Base-by-base conservation (phyloP, 164 flowering plant genomes). In the Tetrastigma voinierianum region DNA sequence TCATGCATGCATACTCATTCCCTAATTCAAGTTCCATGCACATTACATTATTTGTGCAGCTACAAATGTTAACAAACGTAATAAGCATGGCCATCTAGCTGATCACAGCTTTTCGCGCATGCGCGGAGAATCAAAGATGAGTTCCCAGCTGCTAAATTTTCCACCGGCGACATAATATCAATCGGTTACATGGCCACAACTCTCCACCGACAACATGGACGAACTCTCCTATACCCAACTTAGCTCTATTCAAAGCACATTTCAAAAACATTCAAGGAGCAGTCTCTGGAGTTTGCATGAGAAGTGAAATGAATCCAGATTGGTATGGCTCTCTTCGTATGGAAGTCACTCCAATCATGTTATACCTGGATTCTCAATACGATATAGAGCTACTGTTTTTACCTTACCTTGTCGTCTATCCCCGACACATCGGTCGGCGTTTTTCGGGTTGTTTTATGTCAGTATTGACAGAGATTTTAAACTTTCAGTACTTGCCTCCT, bases 81-180 rank as follows among this genome's bases (percentile, higher is more conserved):
- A 79, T 83, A 53, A 71, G 72, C 75, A 73, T 80, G 79, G 90
- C 88, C 10, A 64, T 75, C 57, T 57, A 24, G 32, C 32, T 4
- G 32, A 24, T 24, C 32, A 24, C 32, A 24, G 32, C 32, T 24
- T n/a, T n/a, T n/a, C n/a, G n/a, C n/a, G 83, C 84, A 9, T 86
- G 77, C n/a, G 85, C 75, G 0, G 93, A 45, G 85, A 86, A 67
- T 82, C 93, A 13, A 79, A 67, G 80, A 79, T 20, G 81, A 83
- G 45, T 62, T 67, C 7, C 51, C 76, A 0, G 81, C 77, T 0
- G 85, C 87, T 2, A 80, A 75, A 47, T 74, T 88, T 47, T 75
- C 67, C 43, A 73, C 76, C 1, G 86, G 88, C 9, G 85, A 80
- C 76, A 80, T 70, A 14, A 61, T 88, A 12, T 77, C 78, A 4